Base-by-base conservation (phyloP, 805 yeast genomes). In the Wickerhamomyces rabaulensis region DNA sequence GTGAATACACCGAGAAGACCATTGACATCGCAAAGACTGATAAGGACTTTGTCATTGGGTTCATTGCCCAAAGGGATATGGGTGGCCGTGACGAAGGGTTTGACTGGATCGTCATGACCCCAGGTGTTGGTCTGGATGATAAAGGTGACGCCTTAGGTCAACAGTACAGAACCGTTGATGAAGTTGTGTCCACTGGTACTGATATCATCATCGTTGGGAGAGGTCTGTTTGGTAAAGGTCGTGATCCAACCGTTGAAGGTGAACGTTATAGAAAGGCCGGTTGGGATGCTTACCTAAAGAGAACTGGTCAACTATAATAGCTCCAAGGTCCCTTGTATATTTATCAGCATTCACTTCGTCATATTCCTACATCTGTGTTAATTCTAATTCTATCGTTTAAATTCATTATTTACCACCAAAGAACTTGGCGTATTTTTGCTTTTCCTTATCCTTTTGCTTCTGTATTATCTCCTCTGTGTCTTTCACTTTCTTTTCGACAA, bases 151-250 rank as follows among this genome's bases (percentile, higher is more conserved):
- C 84, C 1, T 75, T 94, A 51, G 99, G 99, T 21, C 99, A 94
- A 67, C 98, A 94, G 68, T 94, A 94, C 67, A 78, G 99, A 65
- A 82, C 97, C 6, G 98, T 92, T 4, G 80, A 79, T 52, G 88
- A 86, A 50, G 99, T 90, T 21, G 74, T 92, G 12, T 62, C 78
- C 13, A 79, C 85, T 1, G 98, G 98, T n/a, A 77, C 95, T 2
- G 99, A 94, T 65, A 78, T 94, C 43, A 91, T 94, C 49, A 94
- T 94, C 64, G 99, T 94, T n/a, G 99, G 99, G 10, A 80, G 99
- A 68, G 99, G 99, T 0, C 73, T 94, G 46, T 90, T 87, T 64
- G 98, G 94, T 13, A 87, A 89, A 60, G 97, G 95, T 19, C 82
- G 98, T 69, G 95, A 92, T 63, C 96, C 97, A 7, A 73, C 73